Evolutionary conservation across 192 early-diverging fungal species (phyloP), one percentile per base, ranked within the genome.

Genomic region (Gaertneriomyces sp.): DNA sequence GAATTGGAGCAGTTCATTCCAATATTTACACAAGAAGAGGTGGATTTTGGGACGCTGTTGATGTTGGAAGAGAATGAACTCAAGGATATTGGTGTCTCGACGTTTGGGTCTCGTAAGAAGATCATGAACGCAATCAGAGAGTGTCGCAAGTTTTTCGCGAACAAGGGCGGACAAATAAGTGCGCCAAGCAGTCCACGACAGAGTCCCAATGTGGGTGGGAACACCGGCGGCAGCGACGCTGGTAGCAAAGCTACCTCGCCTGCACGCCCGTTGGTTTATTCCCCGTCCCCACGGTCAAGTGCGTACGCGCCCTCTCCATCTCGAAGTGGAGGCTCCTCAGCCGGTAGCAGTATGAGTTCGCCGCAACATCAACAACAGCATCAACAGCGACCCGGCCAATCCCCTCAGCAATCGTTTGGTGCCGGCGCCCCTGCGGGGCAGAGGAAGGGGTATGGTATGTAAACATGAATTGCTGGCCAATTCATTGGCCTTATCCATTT

Each of bases 51-150:
- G 9, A 79, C 70, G 0, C 64, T 84, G 12, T 56, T 84, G 7
- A 52, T 76, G 9, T 62, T 84, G 14, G 64, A 51, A 14, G 81
- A 84, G 50, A 59, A 61, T 8, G 79, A 84, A 58, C 53, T 84
- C 33, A 78, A 71, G 52, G 75, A 81, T 47, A 49, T 78, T 5
- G 81, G 81, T 12, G 76, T 84, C 7, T 77, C 64, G 38, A 64
- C 79, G n/a, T 72, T 84, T 60, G 81, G 81, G 10, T 72, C 76
- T 33, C 69, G 81, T 8, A 76, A 75, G 63, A 82, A 75, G 47
- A 75, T 84, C 43, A 47, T 79, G 41, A 57, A 59, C 25, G 77
- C 79, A 4, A 79, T 84, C 41, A 57, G 65, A 39, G 53, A 77
- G 43, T 76, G 72, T 58, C 25, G 25, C 25, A 33, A 33, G 25